Percentiles rank a stretch among this genome's conserved stretches.
These are phyloP conservation scores for Blastobotrys serpentis DNA, from an alignment of 1,139 yeast species.

Conservation along the genomic window DNA sequence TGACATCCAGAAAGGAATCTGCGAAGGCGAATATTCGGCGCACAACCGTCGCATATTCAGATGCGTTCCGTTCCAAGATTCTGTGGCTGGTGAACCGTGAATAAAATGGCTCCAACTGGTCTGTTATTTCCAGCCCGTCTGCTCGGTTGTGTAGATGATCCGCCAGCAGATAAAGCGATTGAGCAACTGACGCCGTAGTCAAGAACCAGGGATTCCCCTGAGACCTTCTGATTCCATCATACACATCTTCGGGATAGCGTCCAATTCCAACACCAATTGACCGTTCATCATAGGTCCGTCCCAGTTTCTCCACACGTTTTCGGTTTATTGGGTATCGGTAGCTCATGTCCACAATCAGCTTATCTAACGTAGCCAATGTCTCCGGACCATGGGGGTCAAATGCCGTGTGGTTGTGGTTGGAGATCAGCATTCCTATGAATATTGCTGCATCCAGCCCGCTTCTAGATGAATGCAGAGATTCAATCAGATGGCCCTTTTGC, in stretches of 20 bases:
- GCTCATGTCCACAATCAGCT: conserved; percentile 59
- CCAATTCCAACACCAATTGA: conserved; percentile 60
- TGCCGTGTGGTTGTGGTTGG: conserved; percentile 41
- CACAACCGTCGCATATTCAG: conserved; percentile 24
- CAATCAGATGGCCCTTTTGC: conserved; percentile 57
- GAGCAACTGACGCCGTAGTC: conserved; percentile 78
- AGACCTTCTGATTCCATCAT: conserved; percentile 71
- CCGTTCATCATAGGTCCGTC: conserved; percentile 21
- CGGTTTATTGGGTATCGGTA: conserved; percentile 71
- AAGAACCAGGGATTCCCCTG: conserved; percentile 97
- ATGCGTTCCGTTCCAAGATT: conserved; percentile 15
- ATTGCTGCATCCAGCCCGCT: conserved; percentile 81
- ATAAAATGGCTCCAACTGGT: conserved; percentile 1
- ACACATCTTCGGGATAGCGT: conserved; percentile 89
- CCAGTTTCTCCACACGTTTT: conserved; percentile 29
- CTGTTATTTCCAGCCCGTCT: conserved; percentile 24
- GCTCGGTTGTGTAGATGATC: conserved; percentile 41
- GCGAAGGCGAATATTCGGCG: conserved; percentile 45
- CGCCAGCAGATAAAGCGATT: conserved; percentile 44
- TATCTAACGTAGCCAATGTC: conserved; percentile 30
- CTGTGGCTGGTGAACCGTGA: conserved; percentile 1
- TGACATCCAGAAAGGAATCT: conserved; percentile 72
- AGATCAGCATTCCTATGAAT: conserved; percentile 62
- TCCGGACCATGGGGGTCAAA: conserved; percentile 36
- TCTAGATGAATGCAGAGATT: conserved; percentile 61